Base-by-base conservation (phyloP, 1,284 basidiomycete genomes). In the Leccinum solheimii region DNA sequence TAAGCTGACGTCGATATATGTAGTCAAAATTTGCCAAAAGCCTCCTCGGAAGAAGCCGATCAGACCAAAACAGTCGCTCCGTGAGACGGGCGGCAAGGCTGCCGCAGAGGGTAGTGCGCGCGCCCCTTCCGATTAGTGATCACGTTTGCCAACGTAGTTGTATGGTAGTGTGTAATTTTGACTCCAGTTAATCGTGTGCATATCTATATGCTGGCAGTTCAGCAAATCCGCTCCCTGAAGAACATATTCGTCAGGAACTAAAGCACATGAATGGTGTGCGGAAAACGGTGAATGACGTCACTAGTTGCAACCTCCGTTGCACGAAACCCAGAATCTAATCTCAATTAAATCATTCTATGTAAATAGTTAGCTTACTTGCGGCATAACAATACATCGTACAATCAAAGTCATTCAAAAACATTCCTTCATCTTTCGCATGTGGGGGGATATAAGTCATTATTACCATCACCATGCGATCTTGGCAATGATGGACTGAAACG, bases 51-150 rank as follows among this genome's bases (percentile, higher is more conserved):
- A 21, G 21, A 21, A 21, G 21, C 21, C 21, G 21, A 21, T 21
- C 21, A 21, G 21, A 21, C 21, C 21, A 21, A 21, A 21, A 21
- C 21, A 21, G 21, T 21, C 26, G 26, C 26, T 27, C 26, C 26
- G 26, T 27, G 26, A 27, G 26, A 68, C 80, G 0, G 82, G 80
- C 5, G 84, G 84, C 1, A 85, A 82, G 68, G 76, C 73, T 11
- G 83, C 82, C 9, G 78, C 69, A 4, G 68, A 66, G 30, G 82
- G 51, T 13, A 19, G n/a, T 21, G 51, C 51, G 10, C 51, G 51
- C 30, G 30, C 78, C 9, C 70, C 77, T 4, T 80, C 81, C 43
- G 79, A 82, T 61, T 83, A 66, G 27, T 32, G 21, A 40, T n/a
- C 38, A 40, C 16, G 7, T 40, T n/a, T 9, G 38, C 10, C n/a